phyloP scores from a whole-genome alignment of 2,329 filamentous ascomycete species.

The Bimuria novae-zelandiae region DNA sequence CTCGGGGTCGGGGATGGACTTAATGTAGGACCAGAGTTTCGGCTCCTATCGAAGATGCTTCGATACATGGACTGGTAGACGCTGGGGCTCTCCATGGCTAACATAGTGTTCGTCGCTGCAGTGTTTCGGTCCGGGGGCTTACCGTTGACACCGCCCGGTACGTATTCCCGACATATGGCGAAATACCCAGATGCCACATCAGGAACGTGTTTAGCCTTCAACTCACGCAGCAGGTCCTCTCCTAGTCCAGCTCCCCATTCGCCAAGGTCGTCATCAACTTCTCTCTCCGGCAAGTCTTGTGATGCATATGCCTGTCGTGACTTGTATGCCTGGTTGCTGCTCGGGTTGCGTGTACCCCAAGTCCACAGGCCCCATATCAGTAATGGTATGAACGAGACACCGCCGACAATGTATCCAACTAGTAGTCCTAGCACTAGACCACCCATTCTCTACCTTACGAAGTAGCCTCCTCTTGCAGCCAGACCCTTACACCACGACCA shows the following conservation, averaged over 20 bases:
- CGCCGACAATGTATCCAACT: conserved; percentile 4
- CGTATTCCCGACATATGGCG: conserved; percentile 91
- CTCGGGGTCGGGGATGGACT: conserved; percentile 58
- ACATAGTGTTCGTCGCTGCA: conserved; percentile 72
- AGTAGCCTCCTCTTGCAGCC: not conserved
- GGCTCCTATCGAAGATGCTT: conserved; percentile 82
- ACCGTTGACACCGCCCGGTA: conserved; percentile 87
- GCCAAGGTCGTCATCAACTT: not conserved
- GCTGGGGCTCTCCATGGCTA: conserved; percentile 81
- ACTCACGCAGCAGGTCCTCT: conserved; percentile 2
- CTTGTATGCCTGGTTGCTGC: not conserved
- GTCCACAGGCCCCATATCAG: conserved; percentile 7
- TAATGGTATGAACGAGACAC: conserved; percentile 4
- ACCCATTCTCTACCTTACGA: not conserved
- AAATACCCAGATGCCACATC: conserved; percentile 92
- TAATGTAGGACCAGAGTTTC: conserved; percentile 62
- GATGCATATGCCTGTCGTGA: not conserved
- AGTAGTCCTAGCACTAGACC: not conserved
- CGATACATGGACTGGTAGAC: conserved; percentile 99
- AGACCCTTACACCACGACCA: not conserved
- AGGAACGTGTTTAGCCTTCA: conserved; percentile 55
- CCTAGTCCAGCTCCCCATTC: conserved; percentile 4
- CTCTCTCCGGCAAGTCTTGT: not conserved
- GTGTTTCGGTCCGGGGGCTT: conserved; percentile 88
- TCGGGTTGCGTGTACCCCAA: conserved; percentile 1